A percentile compares a stretch with the other conserved stretches of the same genome.
Evolutionary conservation across 164 flowering plant species (phyloP).

Genomic region (Aristolochia californica): DNA sequence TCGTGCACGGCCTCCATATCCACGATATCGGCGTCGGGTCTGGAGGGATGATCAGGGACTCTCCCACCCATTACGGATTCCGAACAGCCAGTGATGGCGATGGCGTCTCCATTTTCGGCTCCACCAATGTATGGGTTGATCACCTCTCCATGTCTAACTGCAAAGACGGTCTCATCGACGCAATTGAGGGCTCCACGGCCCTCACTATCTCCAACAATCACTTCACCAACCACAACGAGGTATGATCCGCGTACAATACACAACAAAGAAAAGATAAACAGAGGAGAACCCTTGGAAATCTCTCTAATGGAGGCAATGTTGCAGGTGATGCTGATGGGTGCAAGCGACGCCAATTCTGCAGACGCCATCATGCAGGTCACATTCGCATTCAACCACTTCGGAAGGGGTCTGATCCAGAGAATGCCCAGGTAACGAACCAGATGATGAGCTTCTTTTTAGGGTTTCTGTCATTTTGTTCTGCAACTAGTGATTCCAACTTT

Average conservation of each 20-base stretch:
- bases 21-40: constrained; percentile 32
- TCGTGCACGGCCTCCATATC: constrained; percentile 57
- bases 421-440: constrained; percentile 61
- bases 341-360: constrained; percentile 25
- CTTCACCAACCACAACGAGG: constrained; percentile 61
- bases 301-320: no score
- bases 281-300: no score
- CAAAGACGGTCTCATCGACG: constrained; percentile 58
- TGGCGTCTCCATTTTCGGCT: constrained; percentile 46
- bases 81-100: constrained; percentile 66
- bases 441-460: no score
- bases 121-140: constrained; percentile 57
- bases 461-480: no score
- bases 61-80: constrained; percentile 37
- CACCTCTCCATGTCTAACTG: constrained; percentile 52
- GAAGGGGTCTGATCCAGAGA: constrained; percentile 53
- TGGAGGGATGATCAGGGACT: constrained; percentile 63
- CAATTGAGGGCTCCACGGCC: constrained; percentile 51
- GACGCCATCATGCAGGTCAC: constrained; percentile 64
- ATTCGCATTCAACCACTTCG: constrained; percentile 68
- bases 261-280: no score
- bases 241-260: no score
- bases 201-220: constrained; percentile 75
- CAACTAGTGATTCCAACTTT: no score
- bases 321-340: constrained; percentile 73